Evolutionary conservation across 179 eudicot species (phyloP).

Genomic region (Beta macrorhiza): DNA sequence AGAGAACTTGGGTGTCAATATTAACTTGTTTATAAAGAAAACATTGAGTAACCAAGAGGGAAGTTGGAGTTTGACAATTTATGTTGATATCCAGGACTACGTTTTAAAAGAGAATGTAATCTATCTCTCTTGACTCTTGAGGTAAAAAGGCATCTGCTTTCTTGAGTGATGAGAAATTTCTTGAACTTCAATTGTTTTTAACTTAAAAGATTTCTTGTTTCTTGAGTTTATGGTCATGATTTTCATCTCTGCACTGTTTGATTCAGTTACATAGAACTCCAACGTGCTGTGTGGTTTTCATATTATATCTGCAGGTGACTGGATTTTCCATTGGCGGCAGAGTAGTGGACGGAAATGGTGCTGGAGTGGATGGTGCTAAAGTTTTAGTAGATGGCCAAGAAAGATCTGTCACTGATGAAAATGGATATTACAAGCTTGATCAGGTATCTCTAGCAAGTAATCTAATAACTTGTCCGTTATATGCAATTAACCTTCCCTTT

Average conservation of each 20-base stretch:
- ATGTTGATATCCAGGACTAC: neutral
- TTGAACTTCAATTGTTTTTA: neutral
- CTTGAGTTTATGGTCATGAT: neutral
- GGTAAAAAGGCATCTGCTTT: neutral
- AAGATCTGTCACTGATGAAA: conserved; percentile 74
- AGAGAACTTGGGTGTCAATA: neutral
- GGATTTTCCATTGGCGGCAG: conserved; percentile 98
- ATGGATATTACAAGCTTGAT: conserved; percentile 96
- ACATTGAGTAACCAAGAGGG: neutral
- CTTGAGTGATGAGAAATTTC: neutral
- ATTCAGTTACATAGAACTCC: conserved; percentile 3
- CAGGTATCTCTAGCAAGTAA: conserved; percentile 50
- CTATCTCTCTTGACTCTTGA: neutral
- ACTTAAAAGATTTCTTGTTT: neutral
- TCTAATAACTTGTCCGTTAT: neutral
- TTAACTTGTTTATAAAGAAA: neutral
- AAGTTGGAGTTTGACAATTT: neutral
- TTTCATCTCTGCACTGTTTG: neutral
- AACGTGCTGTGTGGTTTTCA: conserved; percentile 7
- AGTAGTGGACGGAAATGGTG: conserved; percentile 82
- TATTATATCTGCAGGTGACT: conserved; percentile 60
- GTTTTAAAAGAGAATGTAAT: neutral
- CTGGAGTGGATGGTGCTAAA: conserved; percentile 78
- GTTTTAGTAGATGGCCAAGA: conserved; percentile 81
- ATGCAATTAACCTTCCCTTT: neutral